A percentile compares a stretch with the other conserved stretches of the same genome.
phyloP scores from a whole-genome alignment of 2,329 filamentous ascomycete species.

The Neophaeococcomyces aloes region DNA sequence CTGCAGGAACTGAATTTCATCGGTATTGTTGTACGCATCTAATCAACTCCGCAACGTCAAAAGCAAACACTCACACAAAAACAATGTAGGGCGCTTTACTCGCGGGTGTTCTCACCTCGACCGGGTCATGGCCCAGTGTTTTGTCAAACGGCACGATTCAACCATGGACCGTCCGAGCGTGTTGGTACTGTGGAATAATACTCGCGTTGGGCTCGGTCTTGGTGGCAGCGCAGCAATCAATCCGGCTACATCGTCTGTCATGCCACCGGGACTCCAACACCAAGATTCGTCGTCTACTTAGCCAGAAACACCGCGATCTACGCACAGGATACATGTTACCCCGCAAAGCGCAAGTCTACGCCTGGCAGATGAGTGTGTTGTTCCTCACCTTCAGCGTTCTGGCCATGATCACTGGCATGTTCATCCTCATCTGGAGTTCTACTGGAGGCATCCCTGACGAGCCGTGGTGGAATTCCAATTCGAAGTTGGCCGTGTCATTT shows the following conservation, averaged over 20 bases:
- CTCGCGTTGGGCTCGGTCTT: not conserved
- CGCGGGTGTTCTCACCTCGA: constrained; percentile 1
- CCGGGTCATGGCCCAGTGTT: not conserved
- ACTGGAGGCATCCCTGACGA: not conserved
- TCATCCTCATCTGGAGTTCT: not conserved
- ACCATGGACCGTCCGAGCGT: not conserved
- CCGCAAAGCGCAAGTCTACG: not conserved
- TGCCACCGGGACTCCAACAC: not conserved
- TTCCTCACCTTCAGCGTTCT: not conserved
- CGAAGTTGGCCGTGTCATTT: not conserved
- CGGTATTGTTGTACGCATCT: constrained; percentile 1
- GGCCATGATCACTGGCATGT: not conserved
- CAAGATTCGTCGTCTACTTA: not conserved
- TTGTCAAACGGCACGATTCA: not conserved
- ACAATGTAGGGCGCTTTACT: not conserved
- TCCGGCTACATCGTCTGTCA: not conserved
- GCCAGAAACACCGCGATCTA: not conserved
- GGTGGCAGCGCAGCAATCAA: not conserved
- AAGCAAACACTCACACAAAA: not conserved
- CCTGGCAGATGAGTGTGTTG: not conserved
- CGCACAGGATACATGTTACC: not conserved
- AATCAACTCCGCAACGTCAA: not conserved
- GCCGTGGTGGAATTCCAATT: not conserved
- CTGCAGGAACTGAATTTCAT: constrained; percentile 2
- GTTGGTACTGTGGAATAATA: not conserved